A percentile compares a stretch with the other conserved stretches of the same genome.
phyloP scores from a whole-genome alignment of 2,329 filamentous ascomycete species.

The Paecilomyces sp. region DNA sequence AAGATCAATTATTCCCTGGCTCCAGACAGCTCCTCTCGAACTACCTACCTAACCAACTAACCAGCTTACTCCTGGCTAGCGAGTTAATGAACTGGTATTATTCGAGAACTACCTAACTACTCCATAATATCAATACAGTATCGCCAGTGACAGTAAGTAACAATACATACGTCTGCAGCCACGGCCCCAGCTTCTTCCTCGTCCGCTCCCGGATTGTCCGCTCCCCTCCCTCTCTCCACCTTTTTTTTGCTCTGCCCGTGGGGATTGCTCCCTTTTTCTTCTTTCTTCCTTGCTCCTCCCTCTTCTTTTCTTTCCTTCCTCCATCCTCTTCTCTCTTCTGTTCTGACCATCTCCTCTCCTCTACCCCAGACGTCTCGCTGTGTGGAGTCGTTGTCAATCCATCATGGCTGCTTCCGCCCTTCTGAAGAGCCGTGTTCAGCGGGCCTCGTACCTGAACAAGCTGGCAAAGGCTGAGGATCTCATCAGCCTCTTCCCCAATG shows the following conservation, averaged over 20 bases:
- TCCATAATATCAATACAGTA: neutral
- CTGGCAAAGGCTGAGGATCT: constrained; percentile 72
- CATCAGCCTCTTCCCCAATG: constrained; percentile 73
- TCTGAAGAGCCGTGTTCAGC: constrained; percentile 66
- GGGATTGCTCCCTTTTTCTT: constrained; percentile 5
- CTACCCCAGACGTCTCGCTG: constrained; percentile 8
- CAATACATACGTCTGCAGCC: neutral
- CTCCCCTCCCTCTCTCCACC: constrained; percentile 9
- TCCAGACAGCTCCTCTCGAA: too few relatives aligned
- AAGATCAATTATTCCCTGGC: too few relatives aligned
- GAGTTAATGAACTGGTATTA: too few relatives aligned
- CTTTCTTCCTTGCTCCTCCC: constrained; percentile 10
- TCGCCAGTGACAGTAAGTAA: neutral
- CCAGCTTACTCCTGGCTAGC: too few relatives aligned
- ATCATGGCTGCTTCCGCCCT: constrained; percentile 59
- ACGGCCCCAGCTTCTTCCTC: neutral
- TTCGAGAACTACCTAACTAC: too few relatives aligned
- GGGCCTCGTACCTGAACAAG: constrained; percentile 73
- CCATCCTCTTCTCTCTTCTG: constrained; percentile 2
- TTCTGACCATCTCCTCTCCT: constrained; percentile 5
- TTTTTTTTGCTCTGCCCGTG: constrained; percentile 3
- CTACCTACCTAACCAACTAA: too few relatives aligned
- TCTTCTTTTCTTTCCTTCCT: constrained; percentile 5
- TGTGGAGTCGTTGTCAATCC: constrained; percentile 1
- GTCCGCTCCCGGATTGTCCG: neutral